Evolutionary conservation across 192 early-diverging fungal species (phyloP), one percentile per base, ranked within the genome.

Genomic region (Jimgerdemannia lactiflua): DNA sequence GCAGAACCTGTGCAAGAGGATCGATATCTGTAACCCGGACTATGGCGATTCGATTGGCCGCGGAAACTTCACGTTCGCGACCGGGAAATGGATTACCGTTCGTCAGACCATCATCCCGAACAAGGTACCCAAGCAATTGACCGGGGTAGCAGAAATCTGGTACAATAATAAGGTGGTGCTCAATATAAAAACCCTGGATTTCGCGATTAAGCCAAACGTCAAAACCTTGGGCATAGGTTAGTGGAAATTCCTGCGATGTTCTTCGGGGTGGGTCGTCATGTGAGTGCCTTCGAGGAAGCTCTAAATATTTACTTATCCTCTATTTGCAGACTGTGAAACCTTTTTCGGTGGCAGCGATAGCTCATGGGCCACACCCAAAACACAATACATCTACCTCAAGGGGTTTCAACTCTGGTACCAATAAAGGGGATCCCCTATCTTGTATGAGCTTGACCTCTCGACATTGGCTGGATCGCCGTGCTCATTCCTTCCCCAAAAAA

Each of bases 41-140:
- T 88, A 88, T 72, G 89, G 89, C 17, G 76, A 74, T 41, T 87
- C 85, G 42, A 70, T 90, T 43, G 89, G 86, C 10, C 86, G 89
- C 3, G 89, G 89, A 7, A 59, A 71, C 18, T 88, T 79, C 75
- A 64, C 18, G 18, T 90, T 84, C 74, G 66, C 67, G 49, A 74
- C 80, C 14, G 87, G 87, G 42, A 0, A 65, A 10, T 90, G 89
- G 89, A 83, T 65, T 54, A 71, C 72, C 42, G 67, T 90, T 9
- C 68, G 64, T 4, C 87, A 90, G 79, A 67, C 64, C 4, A 78
- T 90, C 39, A 19, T 42, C 19, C 65, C 78, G 44, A 78, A 78
- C 65, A 19, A 39, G 4, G 43, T 79, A 4, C 39, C n/a, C 65
- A 29, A 29, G 29, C 0, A 0, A 29, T 1, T 29, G 29, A 29